Conservation (phyloP, 306 rosid genomes). For the Rosa persica region DNA sequence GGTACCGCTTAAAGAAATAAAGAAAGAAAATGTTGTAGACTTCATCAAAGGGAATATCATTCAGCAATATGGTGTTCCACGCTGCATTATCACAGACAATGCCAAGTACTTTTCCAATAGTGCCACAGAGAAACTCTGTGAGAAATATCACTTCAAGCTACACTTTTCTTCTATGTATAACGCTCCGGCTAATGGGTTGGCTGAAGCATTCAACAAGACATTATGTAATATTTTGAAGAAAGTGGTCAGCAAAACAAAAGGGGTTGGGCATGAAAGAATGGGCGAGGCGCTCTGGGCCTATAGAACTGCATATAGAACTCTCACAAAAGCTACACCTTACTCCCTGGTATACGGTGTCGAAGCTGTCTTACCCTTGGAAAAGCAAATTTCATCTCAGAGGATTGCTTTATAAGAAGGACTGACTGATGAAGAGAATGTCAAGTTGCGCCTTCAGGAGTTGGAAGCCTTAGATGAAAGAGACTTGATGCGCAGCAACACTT, state of each 20-base stretch:
- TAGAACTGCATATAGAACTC: neutral
- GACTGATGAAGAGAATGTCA: neutral
- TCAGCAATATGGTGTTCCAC: neutral
- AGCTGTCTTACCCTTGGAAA: neutral
- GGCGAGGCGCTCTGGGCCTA: neutral
- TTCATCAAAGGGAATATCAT: neutral
- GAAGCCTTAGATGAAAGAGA: neutral
- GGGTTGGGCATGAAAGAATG: neutral
- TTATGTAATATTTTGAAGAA: neutral
- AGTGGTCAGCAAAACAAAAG: neutral
- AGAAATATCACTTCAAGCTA: neutral
- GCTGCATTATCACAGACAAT: neutral
- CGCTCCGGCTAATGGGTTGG: neutral
- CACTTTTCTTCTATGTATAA: too few species aligned
- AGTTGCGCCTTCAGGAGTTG: neutral
- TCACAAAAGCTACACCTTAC: neutral
- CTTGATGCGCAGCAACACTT: neutral
- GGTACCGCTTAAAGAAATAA: neutral
- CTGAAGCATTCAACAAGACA: neutral
- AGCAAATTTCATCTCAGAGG: neutral
- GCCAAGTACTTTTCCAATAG: neutral
- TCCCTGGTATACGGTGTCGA: neutral
- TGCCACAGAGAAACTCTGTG: neutral
- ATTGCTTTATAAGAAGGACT: neutral
- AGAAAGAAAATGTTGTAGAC: neutral